These are phyloP conservation scores for Rhytidiadelphus loreus DNA, from an alignment of 225 moss, liverwort and hornwort genomes.

Conservation along the genomic window DNA sequence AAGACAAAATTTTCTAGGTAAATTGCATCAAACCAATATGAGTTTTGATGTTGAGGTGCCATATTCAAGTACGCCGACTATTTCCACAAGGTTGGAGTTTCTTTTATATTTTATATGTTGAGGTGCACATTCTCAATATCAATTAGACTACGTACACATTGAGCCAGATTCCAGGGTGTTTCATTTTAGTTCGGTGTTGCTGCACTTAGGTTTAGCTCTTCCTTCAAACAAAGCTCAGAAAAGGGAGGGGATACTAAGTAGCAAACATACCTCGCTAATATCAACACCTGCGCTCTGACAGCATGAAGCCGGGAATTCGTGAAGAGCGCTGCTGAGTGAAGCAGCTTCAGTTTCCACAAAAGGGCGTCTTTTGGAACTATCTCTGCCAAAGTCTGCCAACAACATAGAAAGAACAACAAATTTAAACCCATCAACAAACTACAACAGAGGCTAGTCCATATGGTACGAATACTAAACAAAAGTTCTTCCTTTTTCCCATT, in stretches of 20 bases:
- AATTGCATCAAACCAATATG: neutral
- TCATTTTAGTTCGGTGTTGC: neutral
- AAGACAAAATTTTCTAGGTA: no score
- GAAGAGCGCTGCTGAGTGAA: slow-evolving; percentile 54
- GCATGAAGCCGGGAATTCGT: slow-evolving; percentile 64
- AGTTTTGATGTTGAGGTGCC: neutral
- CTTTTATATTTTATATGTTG: neutral
- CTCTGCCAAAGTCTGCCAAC: slow-evolving; percentile 31
- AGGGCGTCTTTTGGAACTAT: slow-evolving; percentile 60
- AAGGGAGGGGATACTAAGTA: neutral
- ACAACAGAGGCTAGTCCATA: neutral
- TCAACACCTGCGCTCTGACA: slow-evolving; percentile 53
- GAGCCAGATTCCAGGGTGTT: neutral
- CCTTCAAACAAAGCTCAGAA: neutral
- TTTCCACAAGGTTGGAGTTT: neutral
- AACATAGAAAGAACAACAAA: neutral
- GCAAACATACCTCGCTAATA: slow-evolving; percentile 53
- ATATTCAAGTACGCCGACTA: neutral
- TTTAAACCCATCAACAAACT: neutral
- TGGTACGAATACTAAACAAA: neutral
- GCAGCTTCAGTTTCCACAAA: slow-evolving; percentile 64
- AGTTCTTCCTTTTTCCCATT: no score
- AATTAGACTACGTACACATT: neutral
- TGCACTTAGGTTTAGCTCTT: neutral
- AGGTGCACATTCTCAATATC: no score